Conservation (phyloP, 345 rosid species). For the Psidium friedrichsthalianum region DNA sequence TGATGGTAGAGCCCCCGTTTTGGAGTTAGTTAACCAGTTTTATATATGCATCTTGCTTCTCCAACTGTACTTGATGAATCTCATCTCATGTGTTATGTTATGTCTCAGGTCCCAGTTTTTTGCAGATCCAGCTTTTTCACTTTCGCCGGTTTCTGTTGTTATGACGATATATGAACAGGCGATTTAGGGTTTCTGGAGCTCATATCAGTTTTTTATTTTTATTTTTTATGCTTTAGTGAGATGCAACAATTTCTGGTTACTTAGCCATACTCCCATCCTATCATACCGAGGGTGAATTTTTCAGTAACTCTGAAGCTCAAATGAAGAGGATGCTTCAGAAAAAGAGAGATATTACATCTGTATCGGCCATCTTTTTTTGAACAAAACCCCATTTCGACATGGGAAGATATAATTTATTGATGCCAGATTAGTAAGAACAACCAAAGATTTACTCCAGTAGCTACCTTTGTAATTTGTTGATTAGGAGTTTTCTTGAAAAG, state of each 20-base stretch:
- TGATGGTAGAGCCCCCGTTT: constrained; percentile 18
- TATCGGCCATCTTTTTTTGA: neutral
- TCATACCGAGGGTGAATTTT: neutral
- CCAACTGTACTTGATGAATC: neutral
- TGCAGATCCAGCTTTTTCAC: neutral
- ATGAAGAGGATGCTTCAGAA: neutral
- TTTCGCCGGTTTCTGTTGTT: neutral
- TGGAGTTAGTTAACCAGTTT: constrained; percentile 4
- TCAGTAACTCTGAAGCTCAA: neutral
- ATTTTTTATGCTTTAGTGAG: neutral
- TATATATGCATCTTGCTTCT: neutral
- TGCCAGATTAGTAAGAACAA: neutral
- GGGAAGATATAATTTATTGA: neutral
- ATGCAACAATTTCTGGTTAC: neutral
- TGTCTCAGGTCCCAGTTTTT: neutral
- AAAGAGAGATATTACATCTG: neutral
- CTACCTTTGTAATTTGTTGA: neutral
- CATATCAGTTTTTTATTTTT: neutral
- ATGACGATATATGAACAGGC: neutral
- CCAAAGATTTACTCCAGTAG: neutral
- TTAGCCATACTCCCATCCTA: neutral
- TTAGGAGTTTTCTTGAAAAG: neutral
- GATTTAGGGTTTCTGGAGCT: neutral
- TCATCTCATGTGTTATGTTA: neutral
- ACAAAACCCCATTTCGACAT: neutral